These are phyloP conservation scores for Lactarius quietus DNA, from an alignment of 768 basidiomycete species.

Conservation along the genomic window DNA sequence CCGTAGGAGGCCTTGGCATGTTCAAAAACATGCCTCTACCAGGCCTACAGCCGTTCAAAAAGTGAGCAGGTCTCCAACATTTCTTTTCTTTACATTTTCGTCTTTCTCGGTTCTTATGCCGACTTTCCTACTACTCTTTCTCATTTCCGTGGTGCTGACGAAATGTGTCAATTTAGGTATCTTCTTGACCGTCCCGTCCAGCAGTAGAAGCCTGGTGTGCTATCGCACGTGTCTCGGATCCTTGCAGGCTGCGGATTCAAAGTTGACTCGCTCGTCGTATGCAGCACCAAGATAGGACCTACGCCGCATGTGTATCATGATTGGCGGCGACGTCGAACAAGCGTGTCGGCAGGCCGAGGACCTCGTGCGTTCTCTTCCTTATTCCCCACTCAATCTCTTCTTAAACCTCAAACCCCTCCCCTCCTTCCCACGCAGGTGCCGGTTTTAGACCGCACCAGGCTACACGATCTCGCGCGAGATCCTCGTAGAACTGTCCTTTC, in stretches of 20 bases:
- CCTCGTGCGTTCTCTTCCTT: conserved; percentile 54
- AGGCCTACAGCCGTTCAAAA: conserved; percentile 88
- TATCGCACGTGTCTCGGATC: conserved; percentile 96
- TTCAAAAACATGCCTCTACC: conserved; percentile 94
- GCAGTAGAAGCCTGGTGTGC: conserved; percentile 96
- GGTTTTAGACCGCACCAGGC: conserved; percentile 91
- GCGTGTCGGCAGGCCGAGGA: conserved; percentile 94
- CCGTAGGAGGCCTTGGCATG: conserved; percentile 88
- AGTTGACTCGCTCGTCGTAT: conserved; percentile 97
- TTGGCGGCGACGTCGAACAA: conserved; percentile 95
- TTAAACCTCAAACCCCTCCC: background rate
- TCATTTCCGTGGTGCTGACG: background rate
- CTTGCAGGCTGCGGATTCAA: conserved; percentile 97
- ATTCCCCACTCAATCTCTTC: background rate
- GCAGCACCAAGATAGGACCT: conserved; percentile 95
- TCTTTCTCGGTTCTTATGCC: too few species aligned
- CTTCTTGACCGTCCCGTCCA: conserved; percentile 97
- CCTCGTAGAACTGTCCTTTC: conserved; percentile 93
- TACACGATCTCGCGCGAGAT: conserved; percentile 89
- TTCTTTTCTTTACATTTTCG: background rate
- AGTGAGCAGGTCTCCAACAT: conserved; percentile 44
- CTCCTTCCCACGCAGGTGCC: conserved; percentile 68
- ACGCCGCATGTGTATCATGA: conserved; percentile 95
- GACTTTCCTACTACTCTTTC: too few species aligned
- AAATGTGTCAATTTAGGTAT: conserved; percentile 53